Conservation (phyloP, 208 protist species). For the Leishmania turanica region DNA sequence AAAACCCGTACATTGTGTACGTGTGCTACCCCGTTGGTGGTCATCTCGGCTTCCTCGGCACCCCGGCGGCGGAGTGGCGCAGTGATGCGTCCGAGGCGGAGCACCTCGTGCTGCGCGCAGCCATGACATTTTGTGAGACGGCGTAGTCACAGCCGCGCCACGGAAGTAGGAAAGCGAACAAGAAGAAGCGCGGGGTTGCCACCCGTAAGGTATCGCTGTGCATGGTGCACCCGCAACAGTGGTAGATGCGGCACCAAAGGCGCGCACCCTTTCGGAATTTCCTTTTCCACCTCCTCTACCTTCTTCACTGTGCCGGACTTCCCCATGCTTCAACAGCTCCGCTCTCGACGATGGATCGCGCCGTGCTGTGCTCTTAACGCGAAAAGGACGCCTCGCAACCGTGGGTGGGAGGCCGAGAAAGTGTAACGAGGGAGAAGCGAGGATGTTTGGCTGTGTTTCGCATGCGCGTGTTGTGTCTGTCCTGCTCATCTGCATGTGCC, state of each 20-base stretch:
- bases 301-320: neutral
- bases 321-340: neutral
- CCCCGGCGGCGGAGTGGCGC: constrained; percentile 29
- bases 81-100: constrained; percentile 29
- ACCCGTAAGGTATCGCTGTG: no score
- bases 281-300: neutral
- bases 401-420: neutral
- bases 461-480: neutral
- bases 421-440: neutral
- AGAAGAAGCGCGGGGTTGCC: neutral
- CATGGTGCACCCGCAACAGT: neutral
- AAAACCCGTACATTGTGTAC: constrained; percentile 36
- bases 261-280: no score
- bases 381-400: neutral
- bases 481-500: constrained; percentile 6
- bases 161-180: no score
- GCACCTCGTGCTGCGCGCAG: constrained; percentile 17
- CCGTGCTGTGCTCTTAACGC: neutral
- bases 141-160: neutral
- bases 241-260: neutral
- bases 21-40: constrained; percentile 58
- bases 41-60: constrained; percentile 61
- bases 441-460: neutral
- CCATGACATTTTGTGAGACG: constrained; percentile 17
- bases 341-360: neutral